Evolutionary conservation across 495 filamentous ascomycete species (phyloP), one percentile per base, ranked within the genome.

Genomic region (Penicillium canariense): DNA sequence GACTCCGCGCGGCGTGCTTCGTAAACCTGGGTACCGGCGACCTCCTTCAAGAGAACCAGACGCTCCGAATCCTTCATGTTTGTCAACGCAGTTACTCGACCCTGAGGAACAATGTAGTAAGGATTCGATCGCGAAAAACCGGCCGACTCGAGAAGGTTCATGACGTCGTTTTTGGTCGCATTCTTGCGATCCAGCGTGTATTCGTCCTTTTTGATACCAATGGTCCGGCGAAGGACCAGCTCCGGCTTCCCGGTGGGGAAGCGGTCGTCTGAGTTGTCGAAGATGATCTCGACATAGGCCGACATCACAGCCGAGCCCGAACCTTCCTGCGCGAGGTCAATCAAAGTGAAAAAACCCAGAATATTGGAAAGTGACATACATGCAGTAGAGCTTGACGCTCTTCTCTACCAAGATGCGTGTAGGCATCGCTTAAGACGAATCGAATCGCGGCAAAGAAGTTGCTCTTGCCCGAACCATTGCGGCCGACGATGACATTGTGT

Each of bases 371-470:
- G 1, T 6, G 10, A 68, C 81, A 27, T 77, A 85, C 83, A 68
- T 98, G 94, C 4, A 99, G 80, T 9, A 99, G 84, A 23, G 89
- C 91, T 69, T 95, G 89, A 26, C 94, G 91, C 80, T 97, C 93
- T 68, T 99, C 95, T 56, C 94, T 85, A 43, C 87, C 89, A 84
- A 99, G 89, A 67, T 96, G 89, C 18, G 88, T 93, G 72, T 99
- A 99, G 49, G 90, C 91, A 86, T 98, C 91, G 69, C 92, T 94
- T 55, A 99, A 87, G 22, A 97, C 94, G 69, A 99, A 99, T 18
- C 92, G 92, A 75, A 99, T 97, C 27, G 94, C 94, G 36, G 93
- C 94, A 72, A 99, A 99, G 83, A 99, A 99, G 76, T 99, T 99
- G 69, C 91, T 96, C 79, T 99, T 99, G 62, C 94, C 94, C 2